These are phyloP conservation scores for Moricandia arvensis DNA, from an alignment of 345 rosid species.

Conservation along the genomic window DNA sequence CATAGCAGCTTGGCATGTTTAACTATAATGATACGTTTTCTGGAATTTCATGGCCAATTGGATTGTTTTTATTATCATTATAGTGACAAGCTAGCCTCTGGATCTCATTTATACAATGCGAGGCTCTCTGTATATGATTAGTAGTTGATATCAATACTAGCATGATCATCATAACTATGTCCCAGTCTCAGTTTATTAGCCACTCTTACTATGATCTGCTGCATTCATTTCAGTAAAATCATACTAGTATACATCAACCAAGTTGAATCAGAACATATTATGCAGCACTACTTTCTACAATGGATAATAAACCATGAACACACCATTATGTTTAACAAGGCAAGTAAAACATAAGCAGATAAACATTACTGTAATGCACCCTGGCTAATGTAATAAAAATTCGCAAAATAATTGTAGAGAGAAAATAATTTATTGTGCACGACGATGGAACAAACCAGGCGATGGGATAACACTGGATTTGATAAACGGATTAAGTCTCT, in stretches of 20 bases:
- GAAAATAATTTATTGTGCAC: background rate
- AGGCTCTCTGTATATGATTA: background rate
- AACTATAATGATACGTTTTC: background rate
- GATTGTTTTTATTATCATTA: background rate
- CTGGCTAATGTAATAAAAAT: background rate
- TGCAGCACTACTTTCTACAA: background rate
- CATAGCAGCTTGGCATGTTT: background rate
- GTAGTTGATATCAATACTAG: background rate
- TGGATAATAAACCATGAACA: background rate
- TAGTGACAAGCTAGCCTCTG: slow-evolving; percentile 36
- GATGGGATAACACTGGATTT: slow-evolving; percentile 16
- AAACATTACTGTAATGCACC: background rate
- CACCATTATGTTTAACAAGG: slow-evolving; percentile 6
- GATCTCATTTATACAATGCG: slow-evolving; percentile 29
- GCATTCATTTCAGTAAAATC: background rate
- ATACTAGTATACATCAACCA: background rate
- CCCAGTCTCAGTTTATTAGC: background rate
- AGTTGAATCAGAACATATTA: background rate
- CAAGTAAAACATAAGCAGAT: background rate
- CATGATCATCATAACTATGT: background rate
- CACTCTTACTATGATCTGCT: background rate
- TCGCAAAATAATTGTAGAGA: background rate
- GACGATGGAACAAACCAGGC: background rate
- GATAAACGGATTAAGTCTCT: slow-evolving; percentile 33
- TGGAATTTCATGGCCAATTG: background rate